A percentile compares a stretch with the other conserved stretches of the same genome.
phyloP scores from a whole-genome alignment of 2,329 filamentous ascomycete species.

The Paecilomyces niveus region DNA sequence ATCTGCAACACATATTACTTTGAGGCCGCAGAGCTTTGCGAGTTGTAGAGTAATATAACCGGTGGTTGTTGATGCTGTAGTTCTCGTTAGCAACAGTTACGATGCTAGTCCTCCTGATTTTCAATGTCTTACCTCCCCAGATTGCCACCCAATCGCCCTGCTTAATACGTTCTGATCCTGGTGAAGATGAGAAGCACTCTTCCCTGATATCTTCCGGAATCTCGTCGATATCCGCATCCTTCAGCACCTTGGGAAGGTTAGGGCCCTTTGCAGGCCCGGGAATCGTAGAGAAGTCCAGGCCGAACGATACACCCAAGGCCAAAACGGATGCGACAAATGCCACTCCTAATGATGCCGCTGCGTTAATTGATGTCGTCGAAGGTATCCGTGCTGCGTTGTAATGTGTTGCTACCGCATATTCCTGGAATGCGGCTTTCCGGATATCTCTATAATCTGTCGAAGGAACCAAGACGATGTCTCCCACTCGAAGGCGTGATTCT shows the following conservation, averaged over 20 bases:
- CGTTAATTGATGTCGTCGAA: constrained; percentile 42
- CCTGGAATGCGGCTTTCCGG: constrained; percentile 64
- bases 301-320: constrained; percentile 62
- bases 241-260: constrained; percentile 50
- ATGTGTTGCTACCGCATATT: constrained; percentile 58
- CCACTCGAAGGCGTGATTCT: constrained; percentile 45
- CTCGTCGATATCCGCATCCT: constrained; percentile 35
- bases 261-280: constrained; percentile 42
- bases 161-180: constrained; percentile 46
- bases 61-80: constrained; percentile 58
- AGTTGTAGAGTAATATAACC: constrained; percentile 62
- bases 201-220: constrained; percentile 56
- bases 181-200: constrained; percentile 56
- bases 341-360: constrained; percentile 60
- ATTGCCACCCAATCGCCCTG: constrained; percentile 64
- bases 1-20: constrained; percentile 60
- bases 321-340: constrained; percentile 64
- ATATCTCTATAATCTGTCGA: constrained; percentile 69
- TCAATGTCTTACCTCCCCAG: constrained; percentile 57
- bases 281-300: constrained; percentile 57
- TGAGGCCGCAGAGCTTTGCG: constrained; percentile 58
- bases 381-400: constrained; percentile 62
- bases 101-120: neutral
- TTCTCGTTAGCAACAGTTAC: neutral
- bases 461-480: constrained; percentile 50